phyloP scores from a whole-genome alignment of 768 basidiomycete genomes.

The Suillus luteus region DNA sequence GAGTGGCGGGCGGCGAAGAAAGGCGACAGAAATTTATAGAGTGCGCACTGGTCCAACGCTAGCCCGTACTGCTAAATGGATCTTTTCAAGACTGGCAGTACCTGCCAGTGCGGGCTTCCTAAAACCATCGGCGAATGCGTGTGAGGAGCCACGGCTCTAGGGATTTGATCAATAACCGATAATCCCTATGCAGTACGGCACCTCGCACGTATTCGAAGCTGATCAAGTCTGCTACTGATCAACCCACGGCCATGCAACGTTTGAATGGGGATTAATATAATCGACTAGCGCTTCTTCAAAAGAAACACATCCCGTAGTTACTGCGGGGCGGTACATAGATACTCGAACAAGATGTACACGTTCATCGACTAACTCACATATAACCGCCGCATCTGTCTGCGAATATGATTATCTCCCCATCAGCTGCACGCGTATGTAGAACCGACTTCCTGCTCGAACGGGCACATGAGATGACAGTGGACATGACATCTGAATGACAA shows the following conservation, averaged over 20 bases:
- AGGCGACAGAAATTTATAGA: background rate
- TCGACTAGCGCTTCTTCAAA: background rate
- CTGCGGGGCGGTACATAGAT: background rate
- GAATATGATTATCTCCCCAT: background rate
- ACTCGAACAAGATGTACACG: background rate
- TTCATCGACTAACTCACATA: background rate
- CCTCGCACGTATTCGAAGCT: background rate
- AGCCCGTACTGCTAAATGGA: background rate
- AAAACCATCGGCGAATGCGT: background rate
- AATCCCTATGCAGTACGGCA: slow-evolving; percentile 1
- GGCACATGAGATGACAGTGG: background rate
- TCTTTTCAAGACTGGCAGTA: background rate
- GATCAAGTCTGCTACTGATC: background rate
- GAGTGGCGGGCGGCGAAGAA: too few relatives aligned
- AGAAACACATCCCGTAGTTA: background rate
- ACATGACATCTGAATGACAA: background rate
- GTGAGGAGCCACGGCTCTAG: background rate
- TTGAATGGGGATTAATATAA: slow-evolving; percentile 8
- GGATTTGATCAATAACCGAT: background rate
- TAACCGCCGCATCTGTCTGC: background rate
- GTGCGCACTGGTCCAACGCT: too few relatives aligned
- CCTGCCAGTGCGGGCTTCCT: background rate
- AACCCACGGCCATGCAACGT: background rate
- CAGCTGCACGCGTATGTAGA: background rate
- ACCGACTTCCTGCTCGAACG: background rate